phyloP scores from a whole-genome alignment of 1,139 yeast genomes.

The Protomyces macrosporus region DNA sequence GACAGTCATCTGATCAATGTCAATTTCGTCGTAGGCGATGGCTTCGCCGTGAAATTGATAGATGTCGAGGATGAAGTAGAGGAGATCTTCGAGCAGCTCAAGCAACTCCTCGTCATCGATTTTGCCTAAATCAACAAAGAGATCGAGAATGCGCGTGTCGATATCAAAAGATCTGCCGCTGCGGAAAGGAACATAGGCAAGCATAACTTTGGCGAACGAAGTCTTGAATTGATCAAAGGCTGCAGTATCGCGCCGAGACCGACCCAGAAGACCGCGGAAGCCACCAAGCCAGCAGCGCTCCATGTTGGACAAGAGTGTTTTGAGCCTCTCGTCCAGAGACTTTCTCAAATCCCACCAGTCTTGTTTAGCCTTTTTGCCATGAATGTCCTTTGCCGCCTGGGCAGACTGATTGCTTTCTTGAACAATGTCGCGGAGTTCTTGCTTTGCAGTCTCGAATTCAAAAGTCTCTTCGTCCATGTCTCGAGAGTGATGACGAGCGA shows the following conservation, averaged over 20 bases:
- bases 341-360: conserved; percentile 76
- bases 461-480: conserved; percentile 45
- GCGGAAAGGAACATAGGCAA: conserved; percentile 21
- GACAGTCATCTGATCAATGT: conserved; percentile 46
- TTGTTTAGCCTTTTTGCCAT: conserved; percentile 58
- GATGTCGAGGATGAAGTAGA: conserved; percentile 57
- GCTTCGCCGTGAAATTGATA: conserved; percentile 59
- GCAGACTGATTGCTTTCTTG: conserved; percentile 59
- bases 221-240: neutral
- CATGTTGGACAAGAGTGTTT: conserved; percentile 51
- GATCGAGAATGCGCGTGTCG: conserved; percentile 49
- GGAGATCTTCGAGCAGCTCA: conserved; percentile 56
- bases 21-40: conserved; percentile 60
- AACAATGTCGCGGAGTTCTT: conserved; percentile 51
- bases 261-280: conserved; percentile 55
- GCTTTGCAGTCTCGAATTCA: conserved; percentile 48
- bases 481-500: conserved; percentile 49
- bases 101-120: conserved; percentile 34
- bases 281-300: conserved; percentile 81
- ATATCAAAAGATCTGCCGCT: conserved; percentile 40
- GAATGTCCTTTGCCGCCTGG: conserved; percentile 39
- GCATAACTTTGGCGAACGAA: conserved; percentile 22
- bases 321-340: conserved; percentile 54
- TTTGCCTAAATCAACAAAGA: conserved; percentile 50
- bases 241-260: neutral